Evolutionary conservation across 352 stramenopile species (phyloP), one percentile per base, ranked within the genome.

Genomic region (Aphanomyces stellatus): DNA sequence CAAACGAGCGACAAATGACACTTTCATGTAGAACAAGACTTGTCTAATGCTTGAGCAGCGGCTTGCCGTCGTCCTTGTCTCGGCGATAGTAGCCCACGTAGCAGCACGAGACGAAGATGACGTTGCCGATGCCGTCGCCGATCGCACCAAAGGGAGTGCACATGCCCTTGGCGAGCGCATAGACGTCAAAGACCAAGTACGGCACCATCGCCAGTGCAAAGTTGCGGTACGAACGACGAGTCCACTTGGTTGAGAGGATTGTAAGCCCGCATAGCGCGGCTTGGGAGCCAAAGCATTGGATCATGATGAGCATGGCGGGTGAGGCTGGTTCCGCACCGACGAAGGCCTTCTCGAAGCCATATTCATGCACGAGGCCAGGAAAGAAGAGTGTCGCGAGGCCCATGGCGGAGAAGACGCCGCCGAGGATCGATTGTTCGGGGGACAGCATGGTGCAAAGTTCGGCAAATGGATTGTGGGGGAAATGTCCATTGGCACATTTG

Each of bases 111-210:
- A 24, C 19, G 33, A 57, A 57, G 22, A 57, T 34, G 49, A 35
- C 25, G 30, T 57, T 57, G 49, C 49, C 49, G 33, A 57, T 33
- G 7, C 49, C 49, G n/a, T 57, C 49, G 0, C 49, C 49, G 49
- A 57, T 13, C 30, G 49, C 49, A n/a, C 49, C 49, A 24, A 57
- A 7, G 13, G 49, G 22, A 15, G 49, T 57, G 49, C 30, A 34
- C 22, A 24, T 24, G 19, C 49, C 49, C 22, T 34, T 57, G 19
- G 49, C 22, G 13, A 13, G 42, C 25, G 28, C 49, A 30, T 57
- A 57, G 17, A 37, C n/a, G 30, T 57, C 49, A 57, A 57, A 57
- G 25, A 57, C 49, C 30, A 57, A 57, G 49, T 57, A 57, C 15
- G 49, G 49, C 17, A 57, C 33, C 49, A 57, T 57, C 5, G 28